Percentiles rank a stretch among this genome's conserved stretches.
These are phyloP conservation scores for Golovinomyces cichoracearum DNA, from an alignment of 2,329 filamentous ascomycete genomes.

Conservation along the genomic window DNA sequence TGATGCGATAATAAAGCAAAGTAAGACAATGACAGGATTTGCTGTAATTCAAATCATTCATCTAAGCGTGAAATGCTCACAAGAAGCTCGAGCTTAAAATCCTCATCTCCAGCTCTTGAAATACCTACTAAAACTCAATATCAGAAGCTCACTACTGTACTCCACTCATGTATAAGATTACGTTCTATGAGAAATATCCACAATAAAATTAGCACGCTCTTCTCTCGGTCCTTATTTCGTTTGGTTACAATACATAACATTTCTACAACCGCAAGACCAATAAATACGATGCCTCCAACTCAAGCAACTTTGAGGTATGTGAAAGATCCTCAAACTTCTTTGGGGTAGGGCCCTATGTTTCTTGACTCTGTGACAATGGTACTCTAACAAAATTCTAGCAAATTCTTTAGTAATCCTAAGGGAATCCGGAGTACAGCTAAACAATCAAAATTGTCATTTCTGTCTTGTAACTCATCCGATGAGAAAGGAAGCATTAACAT, in stretches of 20 bases:
- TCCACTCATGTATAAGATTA: background rate
- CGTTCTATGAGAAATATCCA: background rate
- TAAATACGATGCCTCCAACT: slow-evolving; percentile 13
- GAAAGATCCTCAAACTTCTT: slow-evolving; percentile 42
- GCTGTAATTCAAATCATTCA: background rate
- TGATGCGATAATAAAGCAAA: too few relatives aligned
- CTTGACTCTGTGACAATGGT: background rate
- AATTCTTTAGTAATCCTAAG: slow-evolving; percentile 53
- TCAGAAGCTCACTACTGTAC: too few relatives aligned
- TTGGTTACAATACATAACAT: background rate
- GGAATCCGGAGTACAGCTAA: slow-evolving; percentile 31
- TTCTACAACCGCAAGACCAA: background rate
- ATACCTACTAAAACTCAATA: too few relatives aligned
- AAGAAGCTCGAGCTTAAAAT: background rate
- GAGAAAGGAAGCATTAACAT: slow-evolving; percentile 2
- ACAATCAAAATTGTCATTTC: slow-evolving; percentile 58
- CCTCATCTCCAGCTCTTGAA: too few relatives aligned
- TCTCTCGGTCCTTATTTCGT: background rate
- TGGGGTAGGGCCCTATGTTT: slow-evolving; percentile 30
- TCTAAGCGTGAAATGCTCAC: background rate
- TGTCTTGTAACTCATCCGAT: slow-evolving; percentile 23
- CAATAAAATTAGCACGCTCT: background rate
- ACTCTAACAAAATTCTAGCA: slow-evolving; percentile 25
- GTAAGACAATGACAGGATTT: background rate
- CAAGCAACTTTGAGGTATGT: slow-evolving; percentile 81